Conservation (phyloP, 306 rosid genomes). For the Pyrus communis region DNA sequence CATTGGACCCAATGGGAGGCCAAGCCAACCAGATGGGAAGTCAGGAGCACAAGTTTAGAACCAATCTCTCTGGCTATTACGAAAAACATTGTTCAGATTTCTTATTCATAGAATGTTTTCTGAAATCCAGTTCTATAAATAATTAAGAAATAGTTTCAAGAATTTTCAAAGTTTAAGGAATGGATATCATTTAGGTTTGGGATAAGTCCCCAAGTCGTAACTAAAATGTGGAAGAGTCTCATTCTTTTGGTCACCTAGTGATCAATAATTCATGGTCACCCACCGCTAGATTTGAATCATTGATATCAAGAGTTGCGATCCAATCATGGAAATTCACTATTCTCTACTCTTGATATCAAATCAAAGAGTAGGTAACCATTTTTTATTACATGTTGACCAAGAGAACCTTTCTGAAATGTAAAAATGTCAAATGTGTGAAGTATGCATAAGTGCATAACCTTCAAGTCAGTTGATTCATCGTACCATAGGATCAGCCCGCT, state of each 20-base stretch:
- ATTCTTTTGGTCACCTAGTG: background rate
- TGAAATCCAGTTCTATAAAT: background rate
- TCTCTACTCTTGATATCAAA: background rate
- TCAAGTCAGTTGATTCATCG: background rate
- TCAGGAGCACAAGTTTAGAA: constrained; percentile 10
- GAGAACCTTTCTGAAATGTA: too few species aligned
- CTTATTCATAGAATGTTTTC: background rate
- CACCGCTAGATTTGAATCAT: background rate
- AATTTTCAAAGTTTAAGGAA: background rate
- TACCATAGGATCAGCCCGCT: background rate
- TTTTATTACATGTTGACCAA: too few species aligned
- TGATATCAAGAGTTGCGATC: background rate
- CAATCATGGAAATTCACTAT: too few species aligned
- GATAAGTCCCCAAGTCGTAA: background rate
- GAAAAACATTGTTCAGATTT: background rate
- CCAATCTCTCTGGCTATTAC: background rate
- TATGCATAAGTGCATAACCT: background rate
- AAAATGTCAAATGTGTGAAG: background rate
- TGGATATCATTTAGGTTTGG: background rate
- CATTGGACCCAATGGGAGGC: constrained; percentile 21
- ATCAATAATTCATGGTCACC: background rate
- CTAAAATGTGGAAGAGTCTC: background rate
- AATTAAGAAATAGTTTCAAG: background rate
- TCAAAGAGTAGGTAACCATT: background rate
- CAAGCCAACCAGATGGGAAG: background rate